Percentiles rank a stretch among this genome's conserved stretches.
phyloP scores from a whole-genome alignment of 441 rosid species.

The Erodium texanum region DNA sequence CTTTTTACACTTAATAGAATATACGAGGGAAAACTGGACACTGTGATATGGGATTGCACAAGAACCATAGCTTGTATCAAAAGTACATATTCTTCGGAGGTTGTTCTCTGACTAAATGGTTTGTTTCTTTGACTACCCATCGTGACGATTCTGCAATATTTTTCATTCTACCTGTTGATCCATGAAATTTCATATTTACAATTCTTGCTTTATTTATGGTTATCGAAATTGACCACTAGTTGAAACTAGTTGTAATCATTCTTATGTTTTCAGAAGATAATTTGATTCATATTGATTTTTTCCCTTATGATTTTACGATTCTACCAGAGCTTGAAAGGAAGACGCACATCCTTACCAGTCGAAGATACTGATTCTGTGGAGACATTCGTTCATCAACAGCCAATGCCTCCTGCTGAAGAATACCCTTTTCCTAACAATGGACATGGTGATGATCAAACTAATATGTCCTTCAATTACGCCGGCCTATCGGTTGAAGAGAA shows the following conservation, averaged over 20 bases:
- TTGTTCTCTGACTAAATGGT: neutral
- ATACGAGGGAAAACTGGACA: neutral
- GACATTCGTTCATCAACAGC: conserved; percentile 44
- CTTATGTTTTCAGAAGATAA: neutral
- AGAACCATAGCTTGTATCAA: neutral
- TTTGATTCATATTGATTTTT: neutral
- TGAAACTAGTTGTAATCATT: neutral
- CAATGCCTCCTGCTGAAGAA: conserved; percentile 43
- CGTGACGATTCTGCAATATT: too few relatives aligned
- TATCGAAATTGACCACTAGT: neutral
- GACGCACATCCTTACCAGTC: conserved; percentile 21
- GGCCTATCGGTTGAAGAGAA: conserved; percentile 44
- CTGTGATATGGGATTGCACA: neutral
- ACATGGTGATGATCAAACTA: conserved; percentile 21
- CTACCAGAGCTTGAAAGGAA: conserved; percentile 43
- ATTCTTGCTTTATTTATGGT: neutral
- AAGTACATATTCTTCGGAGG: neutral
- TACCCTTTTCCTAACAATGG: conserved; percentile 40
- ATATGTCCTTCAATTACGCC: conserved; percentile 27
- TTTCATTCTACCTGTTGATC: too few relatives aligned
- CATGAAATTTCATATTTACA: too few relatives aligned
- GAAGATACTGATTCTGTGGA: conserved; percentile 34
- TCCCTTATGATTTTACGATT: conserved; percentile 8
- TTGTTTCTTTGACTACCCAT: too few relatives aligned
- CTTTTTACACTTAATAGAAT: too few relatives aligned